Conservation (phyloP, 2,329 filamentous ascomycete genomes). For the Talaromyces rugulosus region DNA sequence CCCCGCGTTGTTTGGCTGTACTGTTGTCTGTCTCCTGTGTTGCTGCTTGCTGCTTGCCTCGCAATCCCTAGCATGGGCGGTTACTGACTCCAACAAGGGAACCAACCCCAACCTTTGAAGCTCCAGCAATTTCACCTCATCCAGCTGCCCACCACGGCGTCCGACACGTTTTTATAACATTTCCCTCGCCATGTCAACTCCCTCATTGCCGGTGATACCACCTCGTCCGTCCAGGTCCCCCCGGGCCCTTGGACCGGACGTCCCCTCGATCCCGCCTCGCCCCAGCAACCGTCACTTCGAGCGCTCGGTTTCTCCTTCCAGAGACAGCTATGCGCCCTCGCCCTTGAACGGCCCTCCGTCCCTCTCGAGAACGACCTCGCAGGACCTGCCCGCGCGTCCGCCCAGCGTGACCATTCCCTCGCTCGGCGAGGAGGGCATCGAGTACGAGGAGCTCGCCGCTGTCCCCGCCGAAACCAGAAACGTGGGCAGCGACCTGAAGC, state of each 20-base stretch:
- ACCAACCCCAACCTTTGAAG: neutral
- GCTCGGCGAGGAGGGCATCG: slow-evolving; percentile 82
- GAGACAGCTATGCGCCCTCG: slow-evolving; percentile 77
- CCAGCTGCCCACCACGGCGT: slow-evolving; percentile 11
- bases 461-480: slow-evolving; percentile 71
- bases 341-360: slow-evolving; percentile 69
- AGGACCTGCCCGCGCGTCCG: slow-evolving; percentile 51
- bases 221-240: slow-evolving; percentile 57
- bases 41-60: neutral
- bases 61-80: neutral
- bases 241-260: slow-evolving; percentile 39
- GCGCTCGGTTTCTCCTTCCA: slow-evolving; percentile 71
- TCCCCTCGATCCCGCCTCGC: slow-evolving; percentile 65
- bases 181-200: slow-evolving; percentile 33
- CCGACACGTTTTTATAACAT: slow-evolving; percentile 11
- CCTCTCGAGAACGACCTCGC: slow-evolving; percentile 31
- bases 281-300: slow-evolving; percentile 62
- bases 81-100: neutral
- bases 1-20: neutral
- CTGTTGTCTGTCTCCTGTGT: neutral
- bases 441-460: slow-evolving; percentile 66
- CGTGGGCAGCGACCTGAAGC: slow-evolving; percentile 73
- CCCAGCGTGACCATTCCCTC: slow-evolving; percentile 78
- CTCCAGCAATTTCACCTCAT: neutral
- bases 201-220: slow-evolving; percentile 55